A percentile compares a stretch with the other conserved stretches of the same genome.
Conservation (phyloP, 2,329 filamentous ascomycete genomes). For the Hyphodiscus sp. region DNA sequence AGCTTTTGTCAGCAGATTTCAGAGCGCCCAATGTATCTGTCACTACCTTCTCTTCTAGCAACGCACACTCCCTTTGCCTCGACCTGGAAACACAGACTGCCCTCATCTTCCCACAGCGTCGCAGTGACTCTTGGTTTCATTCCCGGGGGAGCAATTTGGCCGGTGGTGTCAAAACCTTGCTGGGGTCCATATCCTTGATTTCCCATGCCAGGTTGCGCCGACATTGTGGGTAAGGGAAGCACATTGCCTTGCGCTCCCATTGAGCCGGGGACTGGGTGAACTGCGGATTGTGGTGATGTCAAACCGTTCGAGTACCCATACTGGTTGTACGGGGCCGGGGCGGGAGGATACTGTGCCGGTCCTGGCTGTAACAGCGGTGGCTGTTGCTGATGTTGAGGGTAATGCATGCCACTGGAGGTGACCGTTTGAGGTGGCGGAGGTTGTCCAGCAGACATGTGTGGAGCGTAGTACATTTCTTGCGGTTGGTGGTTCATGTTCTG, state of each 20-base stretch:
- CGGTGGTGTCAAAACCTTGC: constrained; percentile 69
- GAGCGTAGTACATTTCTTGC: constrained; percentile 79
- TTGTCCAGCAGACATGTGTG: constrained; percentile 73
- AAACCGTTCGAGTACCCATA: constrained; percentile 75
- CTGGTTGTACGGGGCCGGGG: constrained; percentile 50
- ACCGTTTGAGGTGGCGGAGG: constrained; percentile 69
- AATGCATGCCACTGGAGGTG: constrained; percentile 69
- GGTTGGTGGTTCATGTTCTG: constrained; percentile 73
- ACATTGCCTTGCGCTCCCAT: constrained; percentile 62
- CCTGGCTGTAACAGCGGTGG: constrained; percentile 69
- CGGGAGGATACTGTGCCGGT: constrained; percentile 59
- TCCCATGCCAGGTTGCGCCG: constrained; percentile 42
- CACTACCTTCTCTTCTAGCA: constrained; percentile 79
- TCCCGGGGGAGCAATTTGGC: constrained; percentile 83
- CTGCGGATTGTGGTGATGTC: constrained; percentile 67
- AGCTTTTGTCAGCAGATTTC: constrained; percentile 5
- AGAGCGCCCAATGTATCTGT: background rate
- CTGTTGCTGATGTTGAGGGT: constrained; percentile 65
- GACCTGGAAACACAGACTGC: constrained; percentile 94
- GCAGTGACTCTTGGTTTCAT: constrained; percentile 97
- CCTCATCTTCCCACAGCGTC: constrained; percentile 97
- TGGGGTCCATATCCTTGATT: constrained; percentile 42
- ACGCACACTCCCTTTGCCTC: constrained; percentile 96
- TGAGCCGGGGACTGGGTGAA: constrained; percentile 61
- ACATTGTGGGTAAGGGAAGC: constrained; percentile 56